Evolutionary conservation across 2,329 filamentous ascomycete genomes (phyloP).

Genomic region (Stagonosporopsis chrysanthemi): DNA sequence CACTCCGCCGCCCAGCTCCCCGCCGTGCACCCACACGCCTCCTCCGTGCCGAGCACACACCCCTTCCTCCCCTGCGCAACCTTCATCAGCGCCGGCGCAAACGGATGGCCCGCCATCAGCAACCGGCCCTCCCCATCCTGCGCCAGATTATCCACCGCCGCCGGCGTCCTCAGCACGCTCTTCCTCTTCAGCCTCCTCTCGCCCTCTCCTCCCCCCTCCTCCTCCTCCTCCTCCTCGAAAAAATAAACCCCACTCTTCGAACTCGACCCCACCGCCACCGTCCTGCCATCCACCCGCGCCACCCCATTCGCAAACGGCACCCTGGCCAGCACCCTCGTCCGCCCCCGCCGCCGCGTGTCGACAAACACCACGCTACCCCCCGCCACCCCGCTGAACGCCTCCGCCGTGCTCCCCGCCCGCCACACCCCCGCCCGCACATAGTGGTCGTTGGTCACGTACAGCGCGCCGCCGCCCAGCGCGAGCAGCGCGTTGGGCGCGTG

Average conservation of each 20-base stretch:
- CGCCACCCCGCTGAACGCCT: conserved; percentile 50
- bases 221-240: conserved; percentile 33
- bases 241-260: conserved; percentile 46
- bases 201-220: not conserved
- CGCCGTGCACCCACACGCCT: conserved; percentile 37
- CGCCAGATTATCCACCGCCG: conserved; percentile 52
- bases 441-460: conserved; percentile 56
- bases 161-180: conserved; percentile 19
- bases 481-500: conserved; percentile 52
- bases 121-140: conserved; percentile 49
- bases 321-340: conserved; percentile 35
- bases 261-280: conserved; percentile 51
- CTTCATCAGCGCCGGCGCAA: conserved; percentile 40
- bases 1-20: conserved; percentile 52
- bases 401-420: conserved; percentile 43
- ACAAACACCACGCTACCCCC: conserved; percentile 50
- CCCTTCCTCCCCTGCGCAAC: conserved; percentile 30
- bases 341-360: conserved; percentile 27
- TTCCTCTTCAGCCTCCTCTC: too few relatives aligned
- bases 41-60: conserved; percentile 27
- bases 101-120: conserved; percentile 53
- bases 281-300: conserved; percentile 44
- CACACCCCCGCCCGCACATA: conserved; percentile 40
- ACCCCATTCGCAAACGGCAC: conserved; percentile 55
- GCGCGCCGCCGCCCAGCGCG: conserved; percentile 38